phyloP scores from a whole-genome alignment of 768 basidiomycete genomes.

The Termitomyces sp. region DNA sequence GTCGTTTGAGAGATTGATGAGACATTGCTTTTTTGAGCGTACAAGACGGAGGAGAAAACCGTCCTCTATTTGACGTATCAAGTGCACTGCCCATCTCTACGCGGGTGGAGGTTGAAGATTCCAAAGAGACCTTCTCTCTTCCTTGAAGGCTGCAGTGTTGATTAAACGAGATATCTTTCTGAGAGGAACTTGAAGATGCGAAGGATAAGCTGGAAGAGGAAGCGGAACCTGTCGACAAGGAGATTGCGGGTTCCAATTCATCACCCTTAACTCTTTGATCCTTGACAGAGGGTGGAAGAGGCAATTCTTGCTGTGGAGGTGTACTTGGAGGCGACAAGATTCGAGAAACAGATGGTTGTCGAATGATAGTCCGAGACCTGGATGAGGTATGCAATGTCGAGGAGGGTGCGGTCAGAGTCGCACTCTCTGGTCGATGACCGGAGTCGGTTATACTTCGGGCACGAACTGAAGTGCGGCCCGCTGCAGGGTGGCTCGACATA shows the following conservation, averaged over 20 bases:
- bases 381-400: slow-evolving; percentile 13
- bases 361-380: slow-evolving; percentile 27
- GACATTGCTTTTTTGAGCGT: slow-evolving; percentile 51
- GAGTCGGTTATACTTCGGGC: slow-evolving; percentile 46
- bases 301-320: slow-evolving; percentile 43
- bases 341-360: slow-evolving; percentile 38
- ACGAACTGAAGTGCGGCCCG: slow-evolving; percentile 33
- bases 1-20: slow-evolving; percentile 45
- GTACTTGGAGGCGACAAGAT: slow-evolving; percentile 38
- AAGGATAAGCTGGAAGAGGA: slow-evolving; percentile 38
- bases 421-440: slow-evolving; percentile 19
- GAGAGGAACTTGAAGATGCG: slow-evolving; percentile 30
- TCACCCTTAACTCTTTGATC: slow-evolving; percentile 8
- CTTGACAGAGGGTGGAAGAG: slow-evolving; percentile 32
- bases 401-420: slow-evolving; percentile 4
- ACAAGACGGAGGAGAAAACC: slow-evolving; percentile 18
- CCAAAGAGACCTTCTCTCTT: slow-evolving; percentile 21
- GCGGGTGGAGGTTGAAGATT: slow-evolving; percentile 15
- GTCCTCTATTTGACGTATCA: slow-evolving; percentile 1
- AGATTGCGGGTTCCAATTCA: slow-evolving; percentile 9
- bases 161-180: slow-evolving; percentile 19
- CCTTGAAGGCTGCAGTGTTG: slow-evolving; percentile 22
- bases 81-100: neutral
- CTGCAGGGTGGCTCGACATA: slow-evolving; percentile 27
- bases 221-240: slow-evolving; percentile 18